These are phyloP conservation scores for Moesziomyces aphidis DNA, from an alignment of 1,284 basidiomycete genomes.

Conservation along the genomic window DNA sequence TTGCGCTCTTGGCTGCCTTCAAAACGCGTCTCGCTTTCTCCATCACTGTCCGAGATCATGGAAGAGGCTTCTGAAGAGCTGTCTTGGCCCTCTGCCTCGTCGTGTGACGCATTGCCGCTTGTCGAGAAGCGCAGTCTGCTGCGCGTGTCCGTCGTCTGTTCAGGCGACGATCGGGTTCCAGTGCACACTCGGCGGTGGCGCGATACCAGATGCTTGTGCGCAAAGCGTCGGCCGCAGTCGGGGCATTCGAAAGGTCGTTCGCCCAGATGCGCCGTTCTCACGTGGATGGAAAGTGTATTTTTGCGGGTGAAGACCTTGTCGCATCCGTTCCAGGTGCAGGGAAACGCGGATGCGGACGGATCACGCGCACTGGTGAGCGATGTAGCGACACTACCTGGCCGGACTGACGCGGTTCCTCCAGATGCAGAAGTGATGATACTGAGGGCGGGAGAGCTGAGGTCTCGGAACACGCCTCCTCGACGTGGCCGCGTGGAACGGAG, in stretches of 20 bases:
- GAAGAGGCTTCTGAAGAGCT: neutral
- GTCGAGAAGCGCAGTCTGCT: slow-evolving; percentile 38
- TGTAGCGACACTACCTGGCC: slow-evolving; percentile 15
- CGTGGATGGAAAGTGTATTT: slow-evolving; percentile 44
- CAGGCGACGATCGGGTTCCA: slow-evolving; percentile 7
- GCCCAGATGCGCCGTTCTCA: slow-evolving; percentile 46
- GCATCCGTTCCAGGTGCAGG: slow-evolving; percentile 44
- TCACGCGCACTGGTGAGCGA: slow-evolving; percentile 13
- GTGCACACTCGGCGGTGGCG: slow-evolving; percentile 41
- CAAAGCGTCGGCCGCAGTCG: slow-evolving; percentile 42
- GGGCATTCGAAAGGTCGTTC: slow-evolving; percentile 47
- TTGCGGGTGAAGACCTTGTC: slow-evolving; percentile 40
- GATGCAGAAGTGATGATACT: slow-evolving; percentile 20
- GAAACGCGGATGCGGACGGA: slow-evolving; percentile 3
- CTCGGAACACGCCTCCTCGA: slow-evolving; percentile 33
- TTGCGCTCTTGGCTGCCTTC: neutral
- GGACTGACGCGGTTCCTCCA: slow-evolving; percentile 17
- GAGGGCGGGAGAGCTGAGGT: slow-evolving; percentile 37
- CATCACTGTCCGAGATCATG: neutral
- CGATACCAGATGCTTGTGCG: slow-evolving; percentile 51
- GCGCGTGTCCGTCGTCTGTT: slow-evolving; percentile 5
- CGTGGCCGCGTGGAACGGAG: slow-evolving; percentile 26
- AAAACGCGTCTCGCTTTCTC: neutral
- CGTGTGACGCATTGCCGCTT: neutral
- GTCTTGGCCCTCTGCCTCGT: neutral